phyloP scores from a whole-genome alignment of 768 basidiomycete species.

The Psilocybe azurescens region DNA sequence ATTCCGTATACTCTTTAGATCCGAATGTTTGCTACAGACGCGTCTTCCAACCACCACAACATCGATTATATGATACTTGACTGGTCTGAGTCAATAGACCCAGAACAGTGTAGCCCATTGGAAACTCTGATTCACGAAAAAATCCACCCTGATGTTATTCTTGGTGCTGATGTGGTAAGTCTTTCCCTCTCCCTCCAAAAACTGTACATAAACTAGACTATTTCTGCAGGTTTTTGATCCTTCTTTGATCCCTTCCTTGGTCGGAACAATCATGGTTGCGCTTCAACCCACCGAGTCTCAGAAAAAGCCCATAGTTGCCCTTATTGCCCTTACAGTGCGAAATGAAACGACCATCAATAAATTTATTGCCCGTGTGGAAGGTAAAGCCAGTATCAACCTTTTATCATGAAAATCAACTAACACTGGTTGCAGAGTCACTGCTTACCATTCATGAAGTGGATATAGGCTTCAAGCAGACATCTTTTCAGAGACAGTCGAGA shows the following conservation, averaged over 20 bases:
- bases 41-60: conserved; percentile 52
- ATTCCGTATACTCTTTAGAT: conserved; percentile 23
- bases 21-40: conserved; percentile 44
- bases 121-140: conserved; percentile 43
- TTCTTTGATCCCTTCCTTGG: conserved; percentile 58
- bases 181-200: background rate
- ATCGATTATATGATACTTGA: conserved; percentile 57
- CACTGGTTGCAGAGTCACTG: conserved; percentile 13
- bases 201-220: background rate
- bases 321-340: conserved; percentile 62
- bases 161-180: conserved; percentile 73
- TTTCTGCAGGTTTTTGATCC: conserved; percentile 69
- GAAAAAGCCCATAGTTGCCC: conserved; percentile 28
- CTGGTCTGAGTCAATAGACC: conserved; percentile 66
- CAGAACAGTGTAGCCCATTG: conserved; percentile 26
- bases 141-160: conserved; percentile 57
- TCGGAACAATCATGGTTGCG: conserved; percentile 51
- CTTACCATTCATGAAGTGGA: conserved; percentile 19
- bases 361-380: conserved; percentile 47
- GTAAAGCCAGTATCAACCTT: conserved; percentile 14
- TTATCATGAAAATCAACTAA: background rate
- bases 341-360: conserved; percentile 55
- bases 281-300: conserved; percentile 32
- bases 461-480: conserved; percentile 12
- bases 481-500: conserved; percentile 34